A percentile compares a stretch with the other conserved stretches of the same genome.
phyloP scores from a whole-genome alignment of 164 flowering plant genomes.

The Dillenia suffruticosa region DNA sequence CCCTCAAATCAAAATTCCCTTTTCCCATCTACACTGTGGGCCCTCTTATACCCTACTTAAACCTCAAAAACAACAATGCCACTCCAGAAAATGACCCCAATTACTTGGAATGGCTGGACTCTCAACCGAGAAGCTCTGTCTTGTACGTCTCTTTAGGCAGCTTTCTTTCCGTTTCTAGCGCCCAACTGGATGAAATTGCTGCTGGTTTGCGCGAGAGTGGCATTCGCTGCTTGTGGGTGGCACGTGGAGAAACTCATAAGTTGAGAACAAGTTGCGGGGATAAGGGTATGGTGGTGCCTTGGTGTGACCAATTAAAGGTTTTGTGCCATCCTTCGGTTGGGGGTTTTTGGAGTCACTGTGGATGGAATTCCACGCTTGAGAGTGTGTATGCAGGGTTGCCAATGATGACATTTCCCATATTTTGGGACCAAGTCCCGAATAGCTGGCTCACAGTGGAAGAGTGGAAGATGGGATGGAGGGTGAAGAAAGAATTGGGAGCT shows the following conservation, averaged over 20 bases:
- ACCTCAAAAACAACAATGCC: not conserved
- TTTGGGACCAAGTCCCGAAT: constrained; percentile 40
- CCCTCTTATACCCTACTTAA: constrained; percentile 26
- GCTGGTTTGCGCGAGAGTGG: constrained; percentile 27
- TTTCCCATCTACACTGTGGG: constrained; percentile 35
- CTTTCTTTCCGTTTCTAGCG: constrained; percentile 23
- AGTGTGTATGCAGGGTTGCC: constrained; percentile 51
- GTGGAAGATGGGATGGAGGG: constrained; percentile 52
- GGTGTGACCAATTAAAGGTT: constrained; percentile 74
- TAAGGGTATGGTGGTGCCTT: constrained; percentile 43
- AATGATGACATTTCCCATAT: constrained; percentile 49
- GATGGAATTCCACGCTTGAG: constrained; percentile 62
- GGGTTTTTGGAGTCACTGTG: constrained; percentile 72
- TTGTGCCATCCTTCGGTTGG: constrained; percentile 54
- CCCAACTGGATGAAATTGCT: constrained; percentile 32
- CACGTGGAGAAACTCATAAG: constrained; percentile 20
- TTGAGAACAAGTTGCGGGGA: constrained; percentile 16
- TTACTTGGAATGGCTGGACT: constrained; percentile 33
- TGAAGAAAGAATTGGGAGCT: constrained; percentile 9
- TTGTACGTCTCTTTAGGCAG: constrained; percentile 43
- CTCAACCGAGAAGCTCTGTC: constrained; percentile 28
- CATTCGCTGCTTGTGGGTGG: constrained; percentile 30
- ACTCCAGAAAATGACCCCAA: not conserved
- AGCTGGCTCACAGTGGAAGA: constrained; percentile 49
- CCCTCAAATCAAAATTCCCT: constrained; percentile 14